Base-by-base conservation (phyloP, 1,284 basidiomycete species). In the Sanghuangporus sanghuang region DNA sequence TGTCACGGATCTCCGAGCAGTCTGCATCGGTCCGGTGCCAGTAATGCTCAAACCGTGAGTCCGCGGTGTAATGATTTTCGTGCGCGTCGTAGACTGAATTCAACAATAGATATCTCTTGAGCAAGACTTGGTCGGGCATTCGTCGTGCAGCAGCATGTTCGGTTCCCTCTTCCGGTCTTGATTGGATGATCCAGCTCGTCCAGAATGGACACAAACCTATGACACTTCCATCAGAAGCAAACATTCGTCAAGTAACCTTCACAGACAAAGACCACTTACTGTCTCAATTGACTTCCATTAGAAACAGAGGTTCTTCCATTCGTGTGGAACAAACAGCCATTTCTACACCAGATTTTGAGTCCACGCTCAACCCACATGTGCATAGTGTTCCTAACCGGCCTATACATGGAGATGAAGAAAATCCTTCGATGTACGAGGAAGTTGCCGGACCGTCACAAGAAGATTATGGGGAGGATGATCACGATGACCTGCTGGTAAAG, bases 151-250 rank as follows among this genome's bases (percentile, higher is more conserved):
- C 64, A 18, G 63, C 55, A 27, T 27, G 21, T 12, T 50, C 52
- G 9, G 36, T 52, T 42, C 32, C 56, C 6, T 23, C 4, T 2
- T 44, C 57, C 5, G 44, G 44, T 14, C 49, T 64, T 14, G 62
- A 64, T 40, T 49, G 42, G 18, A 60, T 64, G 48, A 36, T 64
- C 11, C 62, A 64, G 21, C 49, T 64, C 21, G 14, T 59, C 6
- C 32, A 55, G 6, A 39, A 55, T 23, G 49, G 46, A 57, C 6
- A 18, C 4, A 53, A n/a, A 0, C n/a, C 9, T 6, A 50, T 18
- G n/a, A 35, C 12, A 32, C n/a, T 46, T 32, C 9, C 11, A 21
- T 46, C 32, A 36, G 6, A 21, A 9, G 32, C 53, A 18, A 39
- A 16, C 7, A 35, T 54, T 36, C n/a, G 21, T 9, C 61, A 38